phyloP scores from a whole-genome alignment of 164 flowering plant species.

The Aristolochia contorta region DNA sequence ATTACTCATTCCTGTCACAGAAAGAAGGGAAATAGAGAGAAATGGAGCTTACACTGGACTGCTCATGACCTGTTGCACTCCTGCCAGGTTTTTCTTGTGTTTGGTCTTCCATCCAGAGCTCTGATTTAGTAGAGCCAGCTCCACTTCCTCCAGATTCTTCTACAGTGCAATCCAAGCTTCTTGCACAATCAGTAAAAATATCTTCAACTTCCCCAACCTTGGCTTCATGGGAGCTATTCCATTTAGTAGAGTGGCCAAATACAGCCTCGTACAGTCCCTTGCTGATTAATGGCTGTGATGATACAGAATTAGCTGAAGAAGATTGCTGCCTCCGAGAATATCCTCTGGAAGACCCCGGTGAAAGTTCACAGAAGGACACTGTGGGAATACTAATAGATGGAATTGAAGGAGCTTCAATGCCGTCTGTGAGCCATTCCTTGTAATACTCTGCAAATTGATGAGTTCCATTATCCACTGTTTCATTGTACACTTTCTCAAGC shows the following conservation, averaged over 20 bases:
- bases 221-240: slow-evolving; percentile 14
- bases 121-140: slow-evolving; percentile 13
- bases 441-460: slow-evolving; percentile 63
- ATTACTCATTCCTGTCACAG: no score
- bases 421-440: slow-evolving; percentile 71
- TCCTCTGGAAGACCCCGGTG: slow-evolving; percentile 16
- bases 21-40: background rate
- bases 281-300: slow-evolving; percentile 51
- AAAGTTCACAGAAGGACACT: slow-evolving; percentile 19
- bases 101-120: slow-evolving; percentile 15
- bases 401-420: slow-evolving; percentile 47
- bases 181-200: slow-evolving; percentile 13
- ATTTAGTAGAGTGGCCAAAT: slow-evolving; percentile 21
- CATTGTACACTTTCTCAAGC: slow-evolving; percentile 51
- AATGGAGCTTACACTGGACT: slow-evolving; percentile 25
- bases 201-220: slow-evolving; percentile 20
- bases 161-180: slow-evolving; percentile 24
- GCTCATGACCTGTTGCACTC: slow-evolving; percentile 7
- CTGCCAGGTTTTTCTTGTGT: slow-evolving; percentile 6
- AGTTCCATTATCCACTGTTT: slow-evolving; percentile 53
- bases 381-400: slow-evolving; percentile 47
- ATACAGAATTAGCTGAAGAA: slow-evolving; percentile 24
- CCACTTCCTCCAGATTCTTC: slow-evolving; percentile 21
- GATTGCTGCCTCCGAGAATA: slow-evolving; percentile 21
- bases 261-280: slow-evolving; percentile 49